phyloP scores from a whole-genome alignment of 73 alveolate genomes.

The Stentor roeselii region DNA sequence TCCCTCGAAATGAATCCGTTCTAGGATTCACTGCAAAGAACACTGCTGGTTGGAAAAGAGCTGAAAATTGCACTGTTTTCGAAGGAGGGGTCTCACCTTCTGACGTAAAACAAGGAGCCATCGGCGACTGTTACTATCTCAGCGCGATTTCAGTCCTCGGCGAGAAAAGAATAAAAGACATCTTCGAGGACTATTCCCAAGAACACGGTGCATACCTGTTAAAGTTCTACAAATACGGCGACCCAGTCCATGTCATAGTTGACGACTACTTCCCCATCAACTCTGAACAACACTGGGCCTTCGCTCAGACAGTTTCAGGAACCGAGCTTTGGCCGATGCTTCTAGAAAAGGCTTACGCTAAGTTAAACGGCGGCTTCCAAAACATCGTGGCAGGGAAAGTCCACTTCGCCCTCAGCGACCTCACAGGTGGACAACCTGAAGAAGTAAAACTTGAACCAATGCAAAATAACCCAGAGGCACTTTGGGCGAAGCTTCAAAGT shows the following conservation, averaged over 20 bases:
- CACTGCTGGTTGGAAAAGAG: slow-evolving; percentile 60
- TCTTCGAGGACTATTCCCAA: slow-evolving; percentile 28
- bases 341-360: slow-evolving; percentile 74
- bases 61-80: slow-evolving; percentile 43
- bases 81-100: slow-evolving; percentile 46
- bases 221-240: slow-evolving; percentile 54
- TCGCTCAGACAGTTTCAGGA: slow-evolving; percentile 63
- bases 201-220: slow-evolving; percentile 67
- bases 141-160: slow-evolving; percentile 71
- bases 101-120: slow-evolving; percentile 67
- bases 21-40: slow-evolving; percentile 46
- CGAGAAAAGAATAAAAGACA: slow-evolving; percentile 33
- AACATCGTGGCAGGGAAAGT: slow-evolving; percentile 73
- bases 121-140: slow-evolving; percentile 76
- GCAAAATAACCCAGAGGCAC: slow-evolving; percentile 50
- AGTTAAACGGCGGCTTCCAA: slow-evolving; percentile 53
- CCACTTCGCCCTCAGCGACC: slow-evolving; percentile 59
- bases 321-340: slow-evolving; percentile 76
- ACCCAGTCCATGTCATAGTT: slow-evolving; percentile 43
- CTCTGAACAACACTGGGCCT: slow-evolving; percentile 54
- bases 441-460: slow-evolving; percentile 48
- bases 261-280: slow-evolving; percentile 61
- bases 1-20: slow-evolving; percentile 34
- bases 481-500: slow-evolving; percentile 61
- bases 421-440: slow-evolving; percentile 79